Evolutionary conservation across 2,329 filamentous ascomycete species (phyloP), one percentile per base, ranked within the genome.

Genomic region (Tetracladium maxilliforme): DNA sequence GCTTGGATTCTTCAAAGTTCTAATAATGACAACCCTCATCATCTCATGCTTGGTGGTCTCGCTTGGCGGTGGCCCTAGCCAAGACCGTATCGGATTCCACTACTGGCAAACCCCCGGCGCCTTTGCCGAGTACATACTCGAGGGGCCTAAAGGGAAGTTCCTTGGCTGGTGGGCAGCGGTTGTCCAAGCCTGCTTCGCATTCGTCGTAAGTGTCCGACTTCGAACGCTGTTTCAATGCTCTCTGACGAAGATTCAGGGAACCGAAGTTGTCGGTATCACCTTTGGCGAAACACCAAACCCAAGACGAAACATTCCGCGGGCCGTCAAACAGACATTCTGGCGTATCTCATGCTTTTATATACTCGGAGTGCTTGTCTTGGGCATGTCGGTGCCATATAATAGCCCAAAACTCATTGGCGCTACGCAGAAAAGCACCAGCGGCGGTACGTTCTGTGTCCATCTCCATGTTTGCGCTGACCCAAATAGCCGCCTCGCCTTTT

Each of bases 31-130:
- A 21, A 77, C 76, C 21, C 81, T 84, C 54, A 64, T 81, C 54
- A 72, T 86, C 42, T n/a, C n/a, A n/a, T n/a, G n/a, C n/a, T 80
- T 84, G 38, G 70, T 64, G 34, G 75, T 83, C 37, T 78, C 73
- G 47, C 63, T 84, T 49, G 74, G 81, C 41, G 75, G 74, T 4
- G 79, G 78, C 23, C 76, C 61, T 6, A 72, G 77, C 12, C 41
- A 68, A 10, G 73, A 73, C n/a, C 74, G 77, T 40, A 58, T 84
- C 24, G 78, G 79, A 21, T 84, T 84, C 52, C 58, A 64, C 33
- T 74, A 78, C 49, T 84, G 77, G 76, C 49, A 56, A 6, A 40
- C 64, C 17, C 77, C 77, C 0, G 79, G 78, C 7, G 65, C 77
- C 1, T 82, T 82, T 39, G 63, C 63, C 11, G 61, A 65, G 7